Conservation (phyloP, 2,329 filamentous ascomycete species). For the Xylaria sp. region DNA sequence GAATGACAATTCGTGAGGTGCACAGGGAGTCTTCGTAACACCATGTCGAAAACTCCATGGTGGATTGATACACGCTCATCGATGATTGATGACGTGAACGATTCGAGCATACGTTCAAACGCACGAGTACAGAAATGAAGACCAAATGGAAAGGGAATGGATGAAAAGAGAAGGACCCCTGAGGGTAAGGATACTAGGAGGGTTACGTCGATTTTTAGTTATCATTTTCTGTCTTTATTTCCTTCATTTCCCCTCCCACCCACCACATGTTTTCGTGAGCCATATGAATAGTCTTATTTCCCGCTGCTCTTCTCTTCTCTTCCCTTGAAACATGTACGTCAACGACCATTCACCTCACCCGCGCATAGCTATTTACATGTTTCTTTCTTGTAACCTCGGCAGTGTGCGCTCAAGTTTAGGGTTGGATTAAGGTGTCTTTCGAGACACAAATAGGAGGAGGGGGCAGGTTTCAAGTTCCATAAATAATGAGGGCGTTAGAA, state of each 20-base stretch:
- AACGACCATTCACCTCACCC: conserved; percentile 8
- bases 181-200: conserved; percentile 18
- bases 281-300: conserved; percentile 15
- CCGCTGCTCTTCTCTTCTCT: conserved; percentile 1
- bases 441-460: conserved; percentile 11
- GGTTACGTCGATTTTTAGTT: conserved; percentile 16
- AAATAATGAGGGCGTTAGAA: conserved; percentile 38
- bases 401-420: background rate
- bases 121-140: conserved; percentile 30
- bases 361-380: conserved; percentile 1
- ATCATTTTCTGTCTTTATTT: conserved; percentile 8
- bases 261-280: conserved; percentile 8
- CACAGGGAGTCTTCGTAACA: conserved; percentile 1
- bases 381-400: conserved; percentile 19
- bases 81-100: conserved; percentile 28
- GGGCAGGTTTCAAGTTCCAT: conserved; percentile 20
- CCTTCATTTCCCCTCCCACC: background rate
- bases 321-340: conserved; percentile 20
- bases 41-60: background rate
- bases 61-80: conserved; percentile 23
- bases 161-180: conserved; percentile 21
- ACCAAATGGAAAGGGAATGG: conserved; percentile 28
- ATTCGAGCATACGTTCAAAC: conserved; percentile 23
- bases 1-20: conserved; percentile 19
- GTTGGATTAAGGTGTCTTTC: conserved; percentile 7